Evolutionary conservation across 805 yeast genomes (phyloP).

Genomic region (Candida sakaeoensis): DNA sequence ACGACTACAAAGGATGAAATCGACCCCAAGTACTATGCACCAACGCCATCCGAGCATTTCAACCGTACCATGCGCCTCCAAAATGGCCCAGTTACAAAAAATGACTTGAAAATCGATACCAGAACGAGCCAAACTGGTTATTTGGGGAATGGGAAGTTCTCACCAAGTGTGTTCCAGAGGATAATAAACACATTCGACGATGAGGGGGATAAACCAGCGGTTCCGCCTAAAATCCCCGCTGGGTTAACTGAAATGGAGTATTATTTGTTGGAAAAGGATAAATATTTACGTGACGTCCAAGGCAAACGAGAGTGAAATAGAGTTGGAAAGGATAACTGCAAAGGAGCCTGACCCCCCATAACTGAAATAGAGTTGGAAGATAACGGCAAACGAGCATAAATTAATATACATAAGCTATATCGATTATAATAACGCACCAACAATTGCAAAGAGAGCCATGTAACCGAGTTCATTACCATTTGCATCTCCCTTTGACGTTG

Average conservation of each 20-base stretch:
- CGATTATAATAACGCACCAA: slow-evolving; percentile 12
- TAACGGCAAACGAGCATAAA: no score
- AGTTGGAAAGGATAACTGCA: no score
- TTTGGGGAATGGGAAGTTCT: slow-evolving; percentile 38
- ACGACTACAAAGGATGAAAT: slow-evolving; percentile 24
- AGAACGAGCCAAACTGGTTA: slow-evolving; percentile 36
- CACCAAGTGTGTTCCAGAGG: slow-evolving; percentile 35
- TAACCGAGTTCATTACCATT: slow-evolving; percentile 11
- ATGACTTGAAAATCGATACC: slow-evolving; percentile 23
- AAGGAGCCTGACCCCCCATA: no score
- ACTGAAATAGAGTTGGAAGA: no score
- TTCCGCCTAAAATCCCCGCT: slow-evolving; percentile 43
- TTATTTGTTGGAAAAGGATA: slow-evolving; percentile 38
- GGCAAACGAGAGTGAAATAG: slow-evolving; percentile 26
- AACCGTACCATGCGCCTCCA: slow-evolving; percentile 20
- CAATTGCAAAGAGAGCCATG: slow-evolving; percentile 26
- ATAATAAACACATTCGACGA: slow-evolving; percentile 11
- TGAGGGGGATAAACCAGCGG: slow-evolving; percentile 31
- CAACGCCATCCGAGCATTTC: slow-evolving; percentile 45
- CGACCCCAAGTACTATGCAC: slow-evolving; percentile 40
- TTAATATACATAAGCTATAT: slow-evolving; percentile 5
- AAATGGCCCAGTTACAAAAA: slow-evolving; percentile 17
- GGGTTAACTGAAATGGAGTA: slow-evolving; percentile 42
- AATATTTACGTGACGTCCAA: slow-evolving; percentile 34
- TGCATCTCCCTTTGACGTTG: slow-evolving; percentile 5